These are phyloP conservation scores for Pseudogymnoascus sp. DNA, from an alignment of 2,329 filamentous ascomycete species.

Conservation along the genomic window DNA sequence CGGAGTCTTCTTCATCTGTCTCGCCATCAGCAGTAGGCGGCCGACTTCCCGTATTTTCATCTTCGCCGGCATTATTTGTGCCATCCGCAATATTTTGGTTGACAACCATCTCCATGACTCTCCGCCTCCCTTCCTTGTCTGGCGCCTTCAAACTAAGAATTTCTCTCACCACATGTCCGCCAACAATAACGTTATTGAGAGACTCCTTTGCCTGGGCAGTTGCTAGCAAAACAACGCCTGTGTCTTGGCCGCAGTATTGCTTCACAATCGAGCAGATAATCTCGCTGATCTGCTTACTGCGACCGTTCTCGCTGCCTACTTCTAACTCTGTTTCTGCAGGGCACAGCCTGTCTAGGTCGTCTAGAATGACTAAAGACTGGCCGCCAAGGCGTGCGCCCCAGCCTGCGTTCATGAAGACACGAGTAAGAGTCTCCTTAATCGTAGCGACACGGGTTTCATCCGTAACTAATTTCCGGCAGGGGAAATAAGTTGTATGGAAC, in stretches of 20 bases:
- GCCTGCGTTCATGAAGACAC: constrained; percentile 78
- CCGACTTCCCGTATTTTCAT: constrained; percentile 40
- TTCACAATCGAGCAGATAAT: constrained; percentile 72
- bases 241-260: constrained; percentile 73
- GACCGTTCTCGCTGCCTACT: constrained; percentile 84
- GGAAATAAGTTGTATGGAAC: constrained; percentile 77
- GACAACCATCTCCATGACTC: constrained; percentile 74
- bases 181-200: constrained; percentile 80
- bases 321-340: constrained; percentile 91
- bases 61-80: constrained; percentile 31
- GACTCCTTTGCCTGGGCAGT: constrained; percentile 91
- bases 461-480: constrained; percentile 77
- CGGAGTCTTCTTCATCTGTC: constrained; percentile 43
- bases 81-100: constrained; percentile 40
- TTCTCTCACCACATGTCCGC: constrained; percentile 85
- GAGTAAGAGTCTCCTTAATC: constrained; percentile 79
- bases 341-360: constrained; percentile 88
- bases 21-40: constrained; percentile 46
- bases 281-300: constrained; percentile 88
- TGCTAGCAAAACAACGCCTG: constrained; percentile 75
- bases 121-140: constrained; percentile 79
- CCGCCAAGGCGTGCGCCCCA: constrained; percentile 89
- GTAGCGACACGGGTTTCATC: constrained; percentile 84
- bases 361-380: constrained; percentile 73
- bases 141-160: constrained; percentile 85